These are phyloP conservation scores for Globomyces sp. DNA, from an alignment of 371 early-diverging fungal species.

Conservation along the genomic window DNA sequence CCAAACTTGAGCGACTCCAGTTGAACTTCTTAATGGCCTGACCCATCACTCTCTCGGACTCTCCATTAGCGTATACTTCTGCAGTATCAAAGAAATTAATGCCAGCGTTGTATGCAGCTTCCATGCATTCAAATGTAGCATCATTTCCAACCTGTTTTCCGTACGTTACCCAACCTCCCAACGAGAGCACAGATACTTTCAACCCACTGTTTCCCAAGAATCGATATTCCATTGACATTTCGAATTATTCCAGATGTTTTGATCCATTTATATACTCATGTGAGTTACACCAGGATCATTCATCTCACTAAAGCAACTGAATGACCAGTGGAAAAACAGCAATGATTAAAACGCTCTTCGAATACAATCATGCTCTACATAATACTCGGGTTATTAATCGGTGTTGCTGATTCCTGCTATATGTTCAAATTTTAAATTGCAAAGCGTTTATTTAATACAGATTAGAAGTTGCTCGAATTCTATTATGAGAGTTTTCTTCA, in stretches of 20 bases:
- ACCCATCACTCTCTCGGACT: constrained; percentile 77
- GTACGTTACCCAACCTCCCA: constrained; percentile 54
- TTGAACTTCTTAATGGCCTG: constrained; percentile 68
- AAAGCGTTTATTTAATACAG: not conserved
- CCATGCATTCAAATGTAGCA: constrained; percentile 64
- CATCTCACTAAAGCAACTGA: no score
- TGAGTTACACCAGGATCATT: no score
- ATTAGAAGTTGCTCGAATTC: not conserved
- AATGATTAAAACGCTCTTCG: no score
- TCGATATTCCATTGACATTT: constrained; percentile 70
- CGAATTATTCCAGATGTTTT: not conserved
- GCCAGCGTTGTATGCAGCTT: constrained; percentile 70
- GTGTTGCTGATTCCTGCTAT: not conserved
- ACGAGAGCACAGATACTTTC: constrained; percentile 60
- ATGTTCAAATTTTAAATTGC: not conserved
- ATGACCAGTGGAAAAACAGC: no score
- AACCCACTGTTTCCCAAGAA: constrained; percentile 78
- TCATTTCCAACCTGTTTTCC: constrained; percentile 41
- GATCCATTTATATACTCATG: no score
- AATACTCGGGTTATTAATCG: not conserved
- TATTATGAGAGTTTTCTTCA: not conserved
- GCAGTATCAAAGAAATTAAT: constrained; percentile 82
- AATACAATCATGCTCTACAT: not conserved
- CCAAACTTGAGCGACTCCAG: constrained; percentile 69
- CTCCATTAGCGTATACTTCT: constrained; percentile 51